Percentiles rank a stretch among this genome's conserved stretches.
These are phyloP conservation scores for Globisporangium megalacanthum DNA, from an alignment of 352 stramenopile genomes.

Conservation along the genomic window DNA sequence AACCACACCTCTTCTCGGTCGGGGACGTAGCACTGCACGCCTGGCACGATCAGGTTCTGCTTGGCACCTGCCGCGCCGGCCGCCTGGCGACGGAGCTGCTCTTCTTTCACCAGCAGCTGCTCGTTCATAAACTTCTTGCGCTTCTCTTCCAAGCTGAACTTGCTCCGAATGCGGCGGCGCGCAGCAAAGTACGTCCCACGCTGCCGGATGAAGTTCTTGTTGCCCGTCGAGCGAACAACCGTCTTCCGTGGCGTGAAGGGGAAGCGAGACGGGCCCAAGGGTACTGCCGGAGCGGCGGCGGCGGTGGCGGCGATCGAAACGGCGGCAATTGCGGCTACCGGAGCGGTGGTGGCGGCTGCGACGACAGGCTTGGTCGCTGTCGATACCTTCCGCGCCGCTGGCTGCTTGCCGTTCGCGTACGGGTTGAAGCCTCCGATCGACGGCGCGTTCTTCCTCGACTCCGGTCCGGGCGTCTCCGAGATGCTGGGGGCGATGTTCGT, in stretches of 20 bases:
- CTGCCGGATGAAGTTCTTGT: slow-evolving; percentile 64
- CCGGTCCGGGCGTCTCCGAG: slow-evolving; percentile 6
- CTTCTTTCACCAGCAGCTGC: slow-evolving; percentile 75
- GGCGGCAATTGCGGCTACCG: too few relatives aligned
- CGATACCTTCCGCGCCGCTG: slow-evolving; percentile 1
- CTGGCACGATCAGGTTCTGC: slow-evolving; percentile 81
- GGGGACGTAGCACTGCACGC: slow-evolving; percentile 87
- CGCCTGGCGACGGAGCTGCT: slow-evolving; percentile 59
- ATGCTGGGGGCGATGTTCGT: slow-evolving; percentile 41
- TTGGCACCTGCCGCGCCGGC: slow-evolving; percentile 54
- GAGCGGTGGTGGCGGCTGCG: background rate
- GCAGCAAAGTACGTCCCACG: slow-evolving; percentile 68
- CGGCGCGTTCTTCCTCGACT: slow-evolving; percentile 10
- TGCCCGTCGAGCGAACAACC: slow-evolving; percentile 57
- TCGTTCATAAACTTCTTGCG: slow-evolving; percentile 80
- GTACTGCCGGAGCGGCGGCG: slow-evolving; percentile 1
- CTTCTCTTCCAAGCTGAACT: slow-evolving; percentile 82
- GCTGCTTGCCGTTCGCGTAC: slow-evolving; percentile 6
- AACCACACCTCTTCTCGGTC: slow-evolving; percentile 86
- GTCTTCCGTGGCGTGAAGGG: slow-evolving; percentile 44
- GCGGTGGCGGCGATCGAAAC: slow-evolving; percentile 2
- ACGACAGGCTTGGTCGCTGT: background rate
- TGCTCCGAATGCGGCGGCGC: slow-evolving; percentile 31
- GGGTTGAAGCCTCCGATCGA: slow-evolving; percentile 31
- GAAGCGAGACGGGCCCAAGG: slow-evolving; percentile 20